These are phyloP conservation scores for Rhodotorula babjevae DNA, from an alignment of 768 basidiomycete genomes.

Conservation along the genomic window DNA sequence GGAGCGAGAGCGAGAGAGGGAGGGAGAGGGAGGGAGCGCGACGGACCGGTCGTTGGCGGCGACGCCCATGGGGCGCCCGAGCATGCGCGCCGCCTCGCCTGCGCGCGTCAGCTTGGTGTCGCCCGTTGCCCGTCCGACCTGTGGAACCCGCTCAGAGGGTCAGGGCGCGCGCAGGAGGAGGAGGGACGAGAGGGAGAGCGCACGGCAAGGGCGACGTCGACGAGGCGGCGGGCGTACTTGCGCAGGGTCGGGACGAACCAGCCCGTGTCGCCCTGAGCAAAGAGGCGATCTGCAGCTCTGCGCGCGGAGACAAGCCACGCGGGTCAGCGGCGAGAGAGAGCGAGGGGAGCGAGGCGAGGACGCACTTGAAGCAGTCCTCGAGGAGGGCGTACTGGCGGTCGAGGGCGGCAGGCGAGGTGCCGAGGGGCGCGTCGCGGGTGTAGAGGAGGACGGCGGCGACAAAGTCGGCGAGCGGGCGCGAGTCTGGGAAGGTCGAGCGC, in stretches of 20 bases:
- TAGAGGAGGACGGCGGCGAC: constrained; percentile 38
- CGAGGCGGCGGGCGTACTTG: constrained; percentile 14
- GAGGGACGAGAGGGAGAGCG: neutral
- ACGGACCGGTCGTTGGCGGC: constrained; percentile 38
- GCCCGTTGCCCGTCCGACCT: constrained; percentile 33
- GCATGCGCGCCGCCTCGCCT: constrained; percentile 31
- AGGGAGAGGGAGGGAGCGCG: neutral
- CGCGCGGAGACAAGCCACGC: too few relatives aligned
- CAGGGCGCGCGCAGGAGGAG: too few relatives aligned
- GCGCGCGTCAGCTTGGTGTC: constrained; percentile 36
- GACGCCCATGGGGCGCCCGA: constrained; percentile 36
- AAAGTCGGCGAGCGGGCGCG: constrained; percentile 36
- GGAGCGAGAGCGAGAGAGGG: too few relatives aligned
- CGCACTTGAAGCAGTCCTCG: constrained; percentile 38
- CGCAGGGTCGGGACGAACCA: constrained; percentile 41
- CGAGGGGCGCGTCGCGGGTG: constrained; percentile 24
- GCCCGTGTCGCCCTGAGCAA: constrained; percentile 32
- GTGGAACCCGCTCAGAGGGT: too few relatives aligned
- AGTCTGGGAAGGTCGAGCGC: constrained; percentile 25
- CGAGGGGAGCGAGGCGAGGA: neutral
- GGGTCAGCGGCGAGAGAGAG: too few relatives aligned
- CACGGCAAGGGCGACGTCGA: constrained; percentile 30
- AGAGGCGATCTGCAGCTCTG: constrained; percentile 29
- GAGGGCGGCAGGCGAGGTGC: neutral
- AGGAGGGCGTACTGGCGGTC: constrained; percentile 24